Evolutionary conservation across 2,329 filamentous ascomycete species (phyloP).

Genomic region (Blastomyces silverae): DNA sequence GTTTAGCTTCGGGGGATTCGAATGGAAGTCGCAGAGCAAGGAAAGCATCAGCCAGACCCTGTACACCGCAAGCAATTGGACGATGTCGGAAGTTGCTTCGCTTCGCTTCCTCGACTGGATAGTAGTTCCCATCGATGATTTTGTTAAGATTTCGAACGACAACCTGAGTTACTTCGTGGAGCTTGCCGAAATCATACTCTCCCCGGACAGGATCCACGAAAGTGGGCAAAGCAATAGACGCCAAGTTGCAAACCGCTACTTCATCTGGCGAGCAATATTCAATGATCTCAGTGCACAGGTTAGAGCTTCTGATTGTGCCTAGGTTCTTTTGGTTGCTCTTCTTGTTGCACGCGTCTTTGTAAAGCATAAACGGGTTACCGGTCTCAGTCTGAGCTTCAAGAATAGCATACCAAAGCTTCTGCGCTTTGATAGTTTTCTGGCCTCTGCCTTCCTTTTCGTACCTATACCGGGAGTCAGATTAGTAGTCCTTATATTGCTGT

Average conservation of each 20-base stretch:
- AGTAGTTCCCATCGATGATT: constrained; percentile 98
- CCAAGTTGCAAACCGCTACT: constrained; percentile 97
- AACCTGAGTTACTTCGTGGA: constrained; percentile 88
- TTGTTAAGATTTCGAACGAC: constrained; percentile 94
- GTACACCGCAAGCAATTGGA: constrained; percentile 92
- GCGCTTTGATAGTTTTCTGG: constrained; percentile 85
- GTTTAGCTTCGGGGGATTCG: constrained; percentile 86
- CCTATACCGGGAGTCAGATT: constrained; percentile 29
- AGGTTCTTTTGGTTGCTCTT: constrained; percentile 99
- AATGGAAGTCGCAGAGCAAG: constrained; percentile 93
- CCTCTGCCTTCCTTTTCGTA: constrained; percentile 86
- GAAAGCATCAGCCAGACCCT: constrained; percentile 97
- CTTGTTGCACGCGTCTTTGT: constrained; percentile 96
- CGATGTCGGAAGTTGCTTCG: constrained; percentile 98
- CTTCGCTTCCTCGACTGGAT: constrained; percentile 87
- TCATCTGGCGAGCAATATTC: constrained; percentile 97
- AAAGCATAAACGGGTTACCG: constrained; percentile 98
- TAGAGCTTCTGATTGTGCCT: constrained; percentile 95
- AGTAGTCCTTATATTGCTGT: background rate
- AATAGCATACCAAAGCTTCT: constrained; percentile 99
- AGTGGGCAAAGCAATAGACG: constrained; percentile 83
- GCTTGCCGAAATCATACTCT: constrained; percentile 89
- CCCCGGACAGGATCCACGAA: constrained; percentile 82
- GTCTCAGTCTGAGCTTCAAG: constrained; percentile 98
- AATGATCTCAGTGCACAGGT: constrained; percentile 96